Conservation (phyloP, 495 filamentous ascomycete genomes). For the Aspergillus saccharolyticus region DNA sequence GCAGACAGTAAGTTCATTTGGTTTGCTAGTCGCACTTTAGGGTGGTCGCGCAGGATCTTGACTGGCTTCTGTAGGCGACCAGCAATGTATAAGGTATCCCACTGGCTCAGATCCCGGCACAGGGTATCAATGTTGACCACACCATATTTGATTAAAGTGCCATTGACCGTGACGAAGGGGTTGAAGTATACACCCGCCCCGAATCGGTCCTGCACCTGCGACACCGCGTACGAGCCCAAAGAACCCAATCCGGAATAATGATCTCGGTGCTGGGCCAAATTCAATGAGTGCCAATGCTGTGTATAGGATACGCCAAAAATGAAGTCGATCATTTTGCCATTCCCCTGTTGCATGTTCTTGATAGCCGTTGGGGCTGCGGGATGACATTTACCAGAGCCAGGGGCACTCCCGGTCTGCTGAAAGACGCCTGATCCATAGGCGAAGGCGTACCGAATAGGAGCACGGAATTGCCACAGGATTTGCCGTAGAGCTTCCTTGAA, state of each 20-base stretch:
- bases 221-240: conserved; percentile 77
- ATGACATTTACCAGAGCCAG: conserved; percentile 52
- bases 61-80: conserved; percentile 95
- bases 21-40: conserved; percentile 84
- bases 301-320: conserved; percentile 94
- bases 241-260: conserved; percentile 89
- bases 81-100: conserved; percentile 90
- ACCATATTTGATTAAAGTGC: conserved; percentile 94
- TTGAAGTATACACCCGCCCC: conserved; percentile 98
- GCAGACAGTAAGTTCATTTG: conserved; percentile 93
- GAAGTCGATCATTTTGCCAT: conserved; percentile 96
- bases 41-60: conserved; percentile 92
- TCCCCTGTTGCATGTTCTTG: conserved; percentile 72
- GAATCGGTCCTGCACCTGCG: conserved; percentile 76
- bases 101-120: conserved; percentile 76
- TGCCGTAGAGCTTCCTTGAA: conserved; percentile 86
- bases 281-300: conserved; percentile 94
- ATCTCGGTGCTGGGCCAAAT: conserved; percentile 79
- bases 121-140: conserved; percentile 89
- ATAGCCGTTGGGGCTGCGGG: conserved; percentile 73
- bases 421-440: conserved; percentile 98
- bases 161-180: conserved; percentile 91
- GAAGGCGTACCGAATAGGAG: conserved; percentile 91
- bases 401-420: conserved; percentile 59
- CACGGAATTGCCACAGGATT: conserved; percentile 88